Evolutionary conservation across 225 moss, liverwort and hornwort species (phyloP), one percentile per base, ranked within the genome.

Genomic region (Rhytidiadelphus loreus): DNA sequence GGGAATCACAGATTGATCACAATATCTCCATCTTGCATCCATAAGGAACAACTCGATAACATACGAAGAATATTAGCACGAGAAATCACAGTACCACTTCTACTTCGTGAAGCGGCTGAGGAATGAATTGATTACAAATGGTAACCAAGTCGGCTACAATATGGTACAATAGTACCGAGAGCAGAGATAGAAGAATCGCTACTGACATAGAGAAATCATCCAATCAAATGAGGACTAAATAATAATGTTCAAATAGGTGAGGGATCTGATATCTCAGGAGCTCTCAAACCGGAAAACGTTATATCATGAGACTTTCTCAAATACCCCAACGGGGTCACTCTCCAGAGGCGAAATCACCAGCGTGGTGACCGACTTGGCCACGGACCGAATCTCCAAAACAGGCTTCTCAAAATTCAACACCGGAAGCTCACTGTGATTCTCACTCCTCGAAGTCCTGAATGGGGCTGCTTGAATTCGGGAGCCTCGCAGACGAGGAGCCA

Each of bases 321-420:
- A 91, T 25, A 88, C 35, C 58, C 87, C 72, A 5, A 15, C 30
- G 19, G 33, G 1, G 50, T 46, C 70, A 57, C 73, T 74, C 63
- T 81, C 35, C 10, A 68, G 48, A 7, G 69, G 77, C 6, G 97
- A 93, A 33, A 99, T 92, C 64, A 99, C 91, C 12, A 99, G 86
- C 53, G 99, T 99, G 33, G 96, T 99, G 48, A 99, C 70, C 17
- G 96, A 95, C 82, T 92, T 95, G 7, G 94, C 93, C 59, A 93
- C 52, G 29, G 96, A 88, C 4, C 95, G 96, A 44, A 96, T 88
- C 43, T 92, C 86, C 78, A 99, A 60, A 30, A 91, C 62, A 4
- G 96, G 91, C 16, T 74, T 33, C 55, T 89, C 86, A 37, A 92
- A 96, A 53, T 89, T 87, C 17, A 94, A 37, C 59, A 83, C 84